Conservation (phyloP, 306 rosid genomes). For the Heteromeles arbutifolia region DNA sequence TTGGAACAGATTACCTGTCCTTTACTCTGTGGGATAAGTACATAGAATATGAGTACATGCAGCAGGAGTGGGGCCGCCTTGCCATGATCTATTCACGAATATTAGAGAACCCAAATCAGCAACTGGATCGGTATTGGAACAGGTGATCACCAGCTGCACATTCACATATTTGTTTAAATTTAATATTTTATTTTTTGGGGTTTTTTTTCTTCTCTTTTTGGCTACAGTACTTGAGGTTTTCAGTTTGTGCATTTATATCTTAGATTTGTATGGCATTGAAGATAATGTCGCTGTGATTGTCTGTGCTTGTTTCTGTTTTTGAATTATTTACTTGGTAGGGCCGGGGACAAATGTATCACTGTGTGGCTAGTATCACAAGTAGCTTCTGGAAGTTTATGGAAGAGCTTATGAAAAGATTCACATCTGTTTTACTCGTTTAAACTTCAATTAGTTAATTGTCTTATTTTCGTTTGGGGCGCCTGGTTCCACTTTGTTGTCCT, state of each 20-base stretch:
- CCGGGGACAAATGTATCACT: not conserved
- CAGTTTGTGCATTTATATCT: not conserved
- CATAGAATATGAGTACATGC: slow-evolving; percentile 94
- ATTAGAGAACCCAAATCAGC: slow-evolving; percentile 92
- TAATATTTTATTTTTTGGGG: not conserved
- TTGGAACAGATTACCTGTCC: slow-evolving; percentile 94
- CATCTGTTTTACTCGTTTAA: not conserved
- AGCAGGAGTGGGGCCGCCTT: slow-evolving; percentile 93
- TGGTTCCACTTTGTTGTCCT: not conserved
- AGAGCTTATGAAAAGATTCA: not conserved
- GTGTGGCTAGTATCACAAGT: not conserved
- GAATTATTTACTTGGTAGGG: not conserved
- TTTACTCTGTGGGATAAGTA: slow-evolving; percentile 95
- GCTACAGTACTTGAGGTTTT: not conserved
- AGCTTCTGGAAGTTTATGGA: not conserved
- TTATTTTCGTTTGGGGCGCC: not conserved
- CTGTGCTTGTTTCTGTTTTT: not conserved
- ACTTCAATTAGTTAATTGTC: not conserved
- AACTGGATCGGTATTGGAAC: slow-evolving; percentile 83
- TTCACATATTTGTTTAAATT: not conserved
- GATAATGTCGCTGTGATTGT: not conserved
- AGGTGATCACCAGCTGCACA: slow-evolving; percentile 42
- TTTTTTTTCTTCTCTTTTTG: not conserved
- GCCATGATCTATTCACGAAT: slow-evolving; percentile 86
- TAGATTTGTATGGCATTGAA: not conserved